Evolutionary conservation across 768 basidiomycete genomes (phyloP).

Genomic region (Trametes maxima): DNA sequence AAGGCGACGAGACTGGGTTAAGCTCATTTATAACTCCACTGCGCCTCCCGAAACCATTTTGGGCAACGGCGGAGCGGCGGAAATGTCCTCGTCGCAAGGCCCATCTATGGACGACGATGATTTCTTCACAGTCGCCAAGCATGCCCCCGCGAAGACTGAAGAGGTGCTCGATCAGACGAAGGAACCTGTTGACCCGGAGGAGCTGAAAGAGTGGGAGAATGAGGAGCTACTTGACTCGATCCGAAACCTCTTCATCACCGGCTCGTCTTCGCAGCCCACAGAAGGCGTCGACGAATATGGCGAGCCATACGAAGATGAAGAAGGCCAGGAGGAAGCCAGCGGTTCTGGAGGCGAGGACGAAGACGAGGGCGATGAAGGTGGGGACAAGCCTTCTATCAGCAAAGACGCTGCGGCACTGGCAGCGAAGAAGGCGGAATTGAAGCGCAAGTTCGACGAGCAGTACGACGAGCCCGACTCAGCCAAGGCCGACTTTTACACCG

Average conservation of each 20-base stretch:
- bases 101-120: slow-evolving; percentile 61
- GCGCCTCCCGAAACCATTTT: slow-evolving; percentile 67
- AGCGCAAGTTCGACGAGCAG: slow-evolving; percentile 95
- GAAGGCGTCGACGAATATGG: slow-evolving; percentile 40
- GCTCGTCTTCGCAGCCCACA: slow-evolving; percentile 42
- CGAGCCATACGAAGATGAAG: slow-evolving; percentile 42
- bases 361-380: slow-evolving; percentile 38
- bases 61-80: not conserved
- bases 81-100: slow-evolving; percentile 17
- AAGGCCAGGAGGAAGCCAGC: slow-evolving; percentile 37
- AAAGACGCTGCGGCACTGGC: slow-evolving; percentile 56
- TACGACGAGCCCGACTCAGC: slow-evolving; percentile 87
- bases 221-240: slow-evolving; percentile 86
- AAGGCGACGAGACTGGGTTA: slow-evolving; percentile 75
- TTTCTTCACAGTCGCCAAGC: slow-evolving; percentile 67
- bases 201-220: slow-evolving; percentile 77
- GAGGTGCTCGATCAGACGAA: slow-evolving; percentile 74
- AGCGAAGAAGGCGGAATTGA: slow-evolving; percentile 87
- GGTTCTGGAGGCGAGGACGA: slow-evolving; percentile 42
- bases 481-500: slow-evolving; percentile 86
- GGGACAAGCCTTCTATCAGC: slow-evolving; percentile 25
- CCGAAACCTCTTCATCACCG: slow-evolving; percentile 89
- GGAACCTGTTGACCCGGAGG: slow-evolving; percentile 49
- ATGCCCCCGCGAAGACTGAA: slow-evolving; percentile 38
- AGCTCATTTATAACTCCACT: slow-evolving; percentile 79